Percentiles rank a stretch among this genome's conserved stretches.
Conservation (phyloP, 2,329 filamentous ascomycete genomes). For the Pyricularia sp. region DNA sequence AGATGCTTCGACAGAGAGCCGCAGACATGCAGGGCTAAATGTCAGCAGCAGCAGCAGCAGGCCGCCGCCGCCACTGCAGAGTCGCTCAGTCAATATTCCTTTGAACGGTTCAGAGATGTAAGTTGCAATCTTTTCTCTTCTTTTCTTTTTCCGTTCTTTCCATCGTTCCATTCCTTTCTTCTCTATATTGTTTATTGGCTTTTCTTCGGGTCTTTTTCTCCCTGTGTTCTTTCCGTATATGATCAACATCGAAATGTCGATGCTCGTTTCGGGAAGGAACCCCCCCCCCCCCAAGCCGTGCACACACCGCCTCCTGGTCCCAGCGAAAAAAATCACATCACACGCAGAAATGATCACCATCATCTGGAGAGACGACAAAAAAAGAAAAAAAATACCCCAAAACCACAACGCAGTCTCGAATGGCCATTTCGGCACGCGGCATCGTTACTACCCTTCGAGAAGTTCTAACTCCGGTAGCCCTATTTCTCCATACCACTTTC, state of each 20-base stretch:
- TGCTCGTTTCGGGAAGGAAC: neutral
- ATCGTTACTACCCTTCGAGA: no score
- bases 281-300: no score
- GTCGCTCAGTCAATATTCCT: neutral
- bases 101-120: neutral
- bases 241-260: neutral
- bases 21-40: neutral
- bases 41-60: neutral
- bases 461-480: no score
- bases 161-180: neutral
- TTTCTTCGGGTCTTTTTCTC: neutral
- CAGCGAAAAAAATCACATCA: no score
- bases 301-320: no score
- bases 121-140: neutral
- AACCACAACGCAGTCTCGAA: neutral
- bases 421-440: no score
- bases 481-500: no score
- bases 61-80: neutral
- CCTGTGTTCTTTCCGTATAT: neutral
- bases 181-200: neutral
- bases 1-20: neutral
- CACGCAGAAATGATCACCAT: no score
- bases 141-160: neutral
- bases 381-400: neutral
- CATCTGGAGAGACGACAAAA: no score